A percentile compares a stretch with the other conserved stretches of the same genome.
Evolutionary conservation across 371 early-diverging fungal species (phyloP).

Genomic region (Parasitella parasitica): DNA sequence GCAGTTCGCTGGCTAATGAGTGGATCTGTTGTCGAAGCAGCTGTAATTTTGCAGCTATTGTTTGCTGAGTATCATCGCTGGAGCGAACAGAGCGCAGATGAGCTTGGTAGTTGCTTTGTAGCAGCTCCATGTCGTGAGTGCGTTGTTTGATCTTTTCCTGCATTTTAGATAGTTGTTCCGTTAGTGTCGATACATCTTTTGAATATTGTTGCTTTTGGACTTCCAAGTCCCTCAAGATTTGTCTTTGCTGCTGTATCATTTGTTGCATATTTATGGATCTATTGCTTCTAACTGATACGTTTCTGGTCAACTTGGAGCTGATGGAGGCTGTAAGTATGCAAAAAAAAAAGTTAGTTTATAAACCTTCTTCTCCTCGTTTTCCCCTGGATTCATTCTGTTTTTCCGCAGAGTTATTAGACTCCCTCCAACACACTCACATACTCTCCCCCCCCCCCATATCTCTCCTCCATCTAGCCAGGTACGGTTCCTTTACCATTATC

Average conservation of each 20-base stretch:
- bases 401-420: not conserved
- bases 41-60: slow-evolving; percentile 22
- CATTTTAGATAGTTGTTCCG: slow-evolving; percentile 14
- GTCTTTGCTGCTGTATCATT: slow-evolving; percentile 22
- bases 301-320: slow-evolving; percentile 6
- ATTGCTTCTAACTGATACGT: slow-evolving; percentile 3
- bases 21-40: slow-evolving; percentile 25
- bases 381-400: not conserved
- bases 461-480: not conserved
- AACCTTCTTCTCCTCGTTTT: not conserved
- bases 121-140: slow-evolving; percentile 11
- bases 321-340: not conserved
- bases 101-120: slow-evolving; percentile 29
- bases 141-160: slow-evolving; percentile 27
- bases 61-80: slow-evolving; percentile 33
- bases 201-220: slow-evolving; percentile 20
- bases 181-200: slow-evolving; percentile 14
- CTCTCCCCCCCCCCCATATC: not conserved
- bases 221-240: slow-evolving; percentile 21
- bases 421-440: not conserved
- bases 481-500: not conserved
- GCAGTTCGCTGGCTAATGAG: slow-evolving; percentile 24
- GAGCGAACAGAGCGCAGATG: slow-evolving; percentile 39
- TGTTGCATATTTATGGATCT: slow-evolving; percentile 10
- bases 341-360: not conserved